These are phyloP conservation scores for Carex littledalei DNA, from an alignment of 176 grass and related monocot species.

Conservation along the genomic window DNA sequence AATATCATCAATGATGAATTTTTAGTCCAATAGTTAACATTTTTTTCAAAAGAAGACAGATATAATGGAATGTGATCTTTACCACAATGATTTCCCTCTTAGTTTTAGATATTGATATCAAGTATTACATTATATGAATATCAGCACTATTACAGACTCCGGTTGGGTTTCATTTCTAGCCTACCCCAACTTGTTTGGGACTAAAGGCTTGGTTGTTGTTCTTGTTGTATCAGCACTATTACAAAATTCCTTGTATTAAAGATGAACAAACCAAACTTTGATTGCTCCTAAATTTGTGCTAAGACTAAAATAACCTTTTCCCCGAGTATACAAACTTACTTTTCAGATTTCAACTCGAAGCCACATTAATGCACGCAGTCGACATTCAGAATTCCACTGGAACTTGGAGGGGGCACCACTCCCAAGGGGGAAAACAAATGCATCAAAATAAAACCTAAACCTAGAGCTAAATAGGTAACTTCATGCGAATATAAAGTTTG, in stretches of 20 bases:
- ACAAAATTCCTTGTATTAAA: background rate
- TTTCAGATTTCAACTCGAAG: background rate
- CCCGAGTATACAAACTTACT: background rate
- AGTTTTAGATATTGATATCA: background rate
- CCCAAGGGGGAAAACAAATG: background rate
- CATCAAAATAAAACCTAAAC: background rate
- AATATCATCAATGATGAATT: background rate
- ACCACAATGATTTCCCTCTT: background rate
- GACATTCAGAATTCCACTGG: background rate
- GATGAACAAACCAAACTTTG: background rate
- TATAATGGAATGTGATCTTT: background rate
- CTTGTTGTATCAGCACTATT: background rate
- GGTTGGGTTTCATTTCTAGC: too few species aligned
- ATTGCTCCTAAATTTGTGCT: background rate
- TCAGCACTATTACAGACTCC: background rate
- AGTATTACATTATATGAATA: background rate
- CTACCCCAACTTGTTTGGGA: too few species aligned
- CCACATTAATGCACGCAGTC: background rate
- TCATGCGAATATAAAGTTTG: background rate
- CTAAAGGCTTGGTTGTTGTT: too few species aligned
- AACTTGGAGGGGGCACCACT: background rate
- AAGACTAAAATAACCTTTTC: background rate
- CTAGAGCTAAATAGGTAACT: background rate
- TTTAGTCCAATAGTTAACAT: background rate
- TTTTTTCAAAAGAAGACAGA: background rate